Percentiles rank a stretch among this genome's conserved stretches.
Evolutionary conservation across 2,329 filamentous ascomycete genomes (phyloP).

Genomic region (Clarireedia hainanense): DNA sequence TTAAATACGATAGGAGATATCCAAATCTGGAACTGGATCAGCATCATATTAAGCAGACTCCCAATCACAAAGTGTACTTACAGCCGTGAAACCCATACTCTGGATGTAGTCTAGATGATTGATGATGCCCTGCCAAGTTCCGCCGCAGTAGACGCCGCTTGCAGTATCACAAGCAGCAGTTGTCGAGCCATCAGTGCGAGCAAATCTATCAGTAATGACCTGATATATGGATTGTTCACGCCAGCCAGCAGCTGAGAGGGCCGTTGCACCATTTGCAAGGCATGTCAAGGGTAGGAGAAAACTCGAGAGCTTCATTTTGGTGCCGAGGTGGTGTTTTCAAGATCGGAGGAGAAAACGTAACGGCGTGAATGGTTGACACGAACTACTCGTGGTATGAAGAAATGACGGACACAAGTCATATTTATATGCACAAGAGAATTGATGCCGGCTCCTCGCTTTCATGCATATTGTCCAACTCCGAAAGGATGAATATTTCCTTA

Average conservation of each 20-base stretch:
- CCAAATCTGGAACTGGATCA: constrained; percentile 29
- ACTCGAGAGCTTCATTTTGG: background rate
- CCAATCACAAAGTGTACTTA: constrained; percentile 10
- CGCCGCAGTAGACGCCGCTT: constrained; percentile 38
- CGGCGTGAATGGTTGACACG: too few species aligned
- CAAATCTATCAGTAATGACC: constrained; percentile 32
- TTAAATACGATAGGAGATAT: constrained; percentile 37
- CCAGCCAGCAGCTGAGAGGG: constrained; percentile 30
- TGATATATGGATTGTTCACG: constrained; percentile 37
- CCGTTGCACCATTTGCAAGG: background rate
- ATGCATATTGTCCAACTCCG: too few species aligned
- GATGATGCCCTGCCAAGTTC: constrained; percentile 35
- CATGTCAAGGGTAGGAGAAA: background rate
- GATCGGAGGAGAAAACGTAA: background rate
- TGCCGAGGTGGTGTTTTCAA: background rate
- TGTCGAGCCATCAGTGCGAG: constrained; percentile 31
- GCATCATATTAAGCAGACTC: background rate
- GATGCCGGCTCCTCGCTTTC: too few species aligned
- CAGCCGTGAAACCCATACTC: constrained; percentile 31
- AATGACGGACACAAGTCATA: too few species aligned
- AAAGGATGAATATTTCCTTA: too few species aligned
- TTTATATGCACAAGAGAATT: too few species aligned
- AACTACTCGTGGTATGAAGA: too few species aligned
- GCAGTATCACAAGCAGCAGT: constrained; percentile 20
- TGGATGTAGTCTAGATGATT: constrained; percentile 37